A percentile compares a stretch with the other conserved stretches of the same genome.
phyloP scores from a whole-genome alignment of 352 stramenopile genomes.

The Bremia lactucae region DNA sequence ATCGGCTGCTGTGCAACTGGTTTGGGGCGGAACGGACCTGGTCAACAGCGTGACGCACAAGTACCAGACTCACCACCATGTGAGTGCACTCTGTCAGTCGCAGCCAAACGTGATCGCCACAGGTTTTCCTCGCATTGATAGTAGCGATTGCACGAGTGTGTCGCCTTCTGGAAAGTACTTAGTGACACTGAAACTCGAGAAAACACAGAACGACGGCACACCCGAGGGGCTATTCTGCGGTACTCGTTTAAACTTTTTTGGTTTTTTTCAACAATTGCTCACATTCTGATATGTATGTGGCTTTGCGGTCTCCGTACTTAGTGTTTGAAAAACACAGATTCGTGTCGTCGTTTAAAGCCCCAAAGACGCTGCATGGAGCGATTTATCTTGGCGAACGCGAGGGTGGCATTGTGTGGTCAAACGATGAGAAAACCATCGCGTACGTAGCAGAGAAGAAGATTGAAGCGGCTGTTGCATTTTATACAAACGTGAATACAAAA shows the following conservation, averaged over 20 bases:
- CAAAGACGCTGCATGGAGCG: constrained; percentile 54
- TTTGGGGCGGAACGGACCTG: constrained; percentile 53
- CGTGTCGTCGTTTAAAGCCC: constrained; percentile 42
- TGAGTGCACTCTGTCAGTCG: constrained; percentile 11
- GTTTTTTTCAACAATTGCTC: constrained; percentile 1
- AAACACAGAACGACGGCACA: constrained; percentile 21
- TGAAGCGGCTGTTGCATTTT: constrained; percentile 37
- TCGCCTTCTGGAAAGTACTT: constrained; percentile 43
- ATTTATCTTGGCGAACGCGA: constrained; percentile 67
- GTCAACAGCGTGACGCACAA: constrained; percentile 43
- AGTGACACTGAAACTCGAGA: constrained; percentile 49
- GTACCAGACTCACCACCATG: constrained; percentile 46
- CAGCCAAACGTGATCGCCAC: constrained; percentile 20
- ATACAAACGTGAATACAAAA: constrained; percentile 40
- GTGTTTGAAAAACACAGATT: constrained; percentile 36
- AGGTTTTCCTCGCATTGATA: constrained; percentile 29
- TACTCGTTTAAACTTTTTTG: constrained; percentile 2
- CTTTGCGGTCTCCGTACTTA: constrained; percentile 6
- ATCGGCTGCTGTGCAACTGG: constrained; percentile 32
- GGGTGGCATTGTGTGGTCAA: constrained; percentile 60
- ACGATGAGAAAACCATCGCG: constrained; percentile 57
- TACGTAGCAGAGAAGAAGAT: constrained; percentile 71
- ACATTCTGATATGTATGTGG: neutral
- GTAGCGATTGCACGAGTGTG: constrained; percentile 36
- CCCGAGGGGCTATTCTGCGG: constrained; percentile 40